These are phyloP conservation scores for Sordariomycetes sp. DNA, from an alignment of 2,329 filamentous ascomycete genomes.

Conservation along the genomic window DNA sequence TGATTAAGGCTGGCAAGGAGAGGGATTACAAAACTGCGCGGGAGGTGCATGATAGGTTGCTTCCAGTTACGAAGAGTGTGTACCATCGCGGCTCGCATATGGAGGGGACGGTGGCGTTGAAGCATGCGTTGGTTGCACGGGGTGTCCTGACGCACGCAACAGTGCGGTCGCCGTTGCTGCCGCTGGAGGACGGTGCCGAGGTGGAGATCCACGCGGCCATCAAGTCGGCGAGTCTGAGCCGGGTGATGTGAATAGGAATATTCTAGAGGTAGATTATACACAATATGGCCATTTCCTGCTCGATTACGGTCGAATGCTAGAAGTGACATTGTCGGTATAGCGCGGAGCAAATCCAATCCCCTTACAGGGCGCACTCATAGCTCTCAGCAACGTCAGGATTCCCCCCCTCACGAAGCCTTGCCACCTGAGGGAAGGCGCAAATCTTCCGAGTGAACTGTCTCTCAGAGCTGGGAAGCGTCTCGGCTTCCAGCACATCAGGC, in stretches of 20 bases:
- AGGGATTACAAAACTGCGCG: conserved; percentile 19
- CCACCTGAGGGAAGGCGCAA: neutral
- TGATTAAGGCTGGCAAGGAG: conserved; percentile 33
- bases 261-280: too few species aligned
- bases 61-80: conserved; percentile 37
- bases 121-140: conserved; percentile 35
- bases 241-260: conserved; percentile 7
- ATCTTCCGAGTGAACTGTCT: neutral
- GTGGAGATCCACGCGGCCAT: conserved; percentile 27
- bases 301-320: too few species aligned
- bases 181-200: conserved; percentile 25
- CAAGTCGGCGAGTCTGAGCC: conserved; percentile 12
- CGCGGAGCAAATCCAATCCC: neutral
- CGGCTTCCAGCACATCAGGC: neutral
- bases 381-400: neutral
- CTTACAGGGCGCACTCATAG: neutral
- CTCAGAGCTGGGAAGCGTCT: neutral
- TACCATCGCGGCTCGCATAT: conserved; percentile 41
- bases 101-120: conserved; percentile 38
- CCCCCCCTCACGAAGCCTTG: neutral
- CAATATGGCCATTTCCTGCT: too few species aligned
- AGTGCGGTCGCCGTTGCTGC: conserved; percentile 32
- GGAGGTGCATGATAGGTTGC: conserved; percentile 32
- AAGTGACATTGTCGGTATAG: too few species aligned
- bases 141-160: conserved; percentile 35